Conservation (phyloP, 352 stramenopile species). For the Thalassiosira livingstoniorum region DNA sequence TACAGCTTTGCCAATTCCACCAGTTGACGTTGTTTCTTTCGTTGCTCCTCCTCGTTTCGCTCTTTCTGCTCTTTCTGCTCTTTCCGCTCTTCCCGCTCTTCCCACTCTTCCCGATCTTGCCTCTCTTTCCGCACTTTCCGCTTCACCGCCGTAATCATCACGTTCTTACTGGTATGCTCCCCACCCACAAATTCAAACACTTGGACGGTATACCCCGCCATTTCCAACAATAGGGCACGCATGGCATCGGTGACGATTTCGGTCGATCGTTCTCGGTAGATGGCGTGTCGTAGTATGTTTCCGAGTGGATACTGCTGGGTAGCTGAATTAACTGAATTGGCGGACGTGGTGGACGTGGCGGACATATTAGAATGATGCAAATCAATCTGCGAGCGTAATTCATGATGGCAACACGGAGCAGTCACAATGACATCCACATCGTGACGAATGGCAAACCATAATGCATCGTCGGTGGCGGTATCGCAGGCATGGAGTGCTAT, state of each 20-base stretch:
- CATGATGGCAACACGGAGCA: slow-evolving; percentile 86
- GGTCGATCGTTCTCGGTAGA: slow-evolving; percentile 82
- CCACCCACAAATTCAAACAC: slow-evolving; percentile 87
- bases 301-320: slow-evolving; percentile 29
- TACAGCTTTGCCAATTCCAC: slow-evolving; percentile 56
- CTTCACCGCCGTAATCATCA: slow-evolving; percentile 84
- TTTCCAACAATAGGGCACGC: slow-evolving; percentile 77
- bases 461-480: slow-evolving; percentile 85
- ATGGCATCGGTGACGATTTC: slow-evolving; percentile 85
- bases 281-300: slow-evolving; percentile 77
- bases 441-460: slow-evolving; percentile 75
- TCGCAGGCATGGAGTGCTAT: slow-evolving; percentile 88
- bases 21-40: slow-evolving; percentile 38
- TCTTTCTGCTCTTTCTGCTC: slow-evolving; percentile 7
- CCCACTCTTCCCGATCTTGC: slow-evolving; percentile 18
- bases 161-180: slow-evolving; percentile 87
- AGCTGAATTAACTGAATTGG: no score
- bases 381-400: slow-evolving; percentile 84
- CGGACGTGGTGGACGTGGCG: slow-evolving; percentile 46
- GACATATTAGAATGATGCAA: slow-evolving; percentile 52
- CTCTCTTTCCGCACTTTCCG: neutral
- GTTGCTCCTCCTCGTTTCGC: slow-evolving; percentile 13
- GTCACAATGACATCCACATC: slow-evolving; percentile 77
- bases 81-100: slow-evolving; percentile 40
- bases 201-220: slow-evolving; percentile 80